Percentiles rank a stretch among this genome's conserved stretches.
These are phyloP conservation scores for Terfezia boudieri DNA, from an alignment of 495 filamentous ascomycete species.

Conservation along the genomic window DNA sequence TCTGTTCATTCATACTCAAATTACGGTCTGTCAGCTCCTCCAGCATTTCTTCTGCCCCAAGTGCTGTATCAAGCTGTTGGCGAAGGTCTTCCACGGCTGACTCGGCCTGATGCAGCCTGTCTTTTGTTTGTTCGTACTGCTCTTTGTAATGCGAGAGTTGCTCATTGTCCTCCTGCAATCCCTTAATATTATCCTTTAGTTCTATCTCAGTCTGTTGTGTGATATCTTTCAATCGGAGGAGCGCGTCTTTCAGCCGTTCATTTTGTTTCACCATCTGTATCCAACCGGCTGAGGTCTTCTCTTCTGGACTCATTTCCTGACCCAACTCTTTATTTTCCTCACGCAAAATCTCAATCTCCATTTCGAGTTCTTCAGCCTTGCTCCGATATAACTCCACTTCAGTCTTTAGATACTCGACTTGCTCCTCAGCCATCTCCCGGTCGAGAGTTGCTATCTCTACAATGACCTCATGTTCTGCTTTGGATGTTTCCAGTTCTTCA, in stretches of 20 bases:
- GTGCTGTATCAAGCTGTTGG: conserved; percentile 72
- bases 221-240: conserved; percentile 65
- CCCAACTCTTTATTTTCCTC: conserved; percentile 71
- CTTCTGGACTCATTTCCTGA: conserved; percentile 69
- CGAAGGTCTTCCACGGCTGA: conserved; percentile 64
- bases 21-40: conserved; percentile 78
- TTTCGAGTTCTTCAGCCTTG: conserved; percentile 58
- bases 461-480: conserved; percentile 61
- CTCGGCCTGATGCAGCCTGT: conserved; percentile 48
- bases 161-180: conserved; percentile 54
- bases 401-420: conserved; percentile 51
- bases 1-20: conserved; percentile 52
- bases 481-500: conserved; percentile 44
- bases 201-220: conserved; percentile 70
- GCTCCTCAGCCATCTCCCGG: conserved; percentile 91
- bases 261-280: conserved; percentile 78
- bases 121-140: conserved; percentile 44
- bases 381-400: conserved; percentile 59
- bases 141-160: conserved; percentile 49
- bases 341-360: conserved; percentile 67
- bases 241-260: conserved; percentile 65
- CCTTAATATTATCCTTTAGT: conserved; percentile 49
- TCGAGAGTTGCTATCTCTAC: conserved; percentile 79
- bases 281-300: conserved; percentile 67
- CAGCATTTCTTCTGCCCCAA: conserved; percentile 77